These are phyloP conservation scores for Vitis cinerea DNA, from an alignment of 164 flowering plant genomes.

Conservation along the genomic window DNA sequence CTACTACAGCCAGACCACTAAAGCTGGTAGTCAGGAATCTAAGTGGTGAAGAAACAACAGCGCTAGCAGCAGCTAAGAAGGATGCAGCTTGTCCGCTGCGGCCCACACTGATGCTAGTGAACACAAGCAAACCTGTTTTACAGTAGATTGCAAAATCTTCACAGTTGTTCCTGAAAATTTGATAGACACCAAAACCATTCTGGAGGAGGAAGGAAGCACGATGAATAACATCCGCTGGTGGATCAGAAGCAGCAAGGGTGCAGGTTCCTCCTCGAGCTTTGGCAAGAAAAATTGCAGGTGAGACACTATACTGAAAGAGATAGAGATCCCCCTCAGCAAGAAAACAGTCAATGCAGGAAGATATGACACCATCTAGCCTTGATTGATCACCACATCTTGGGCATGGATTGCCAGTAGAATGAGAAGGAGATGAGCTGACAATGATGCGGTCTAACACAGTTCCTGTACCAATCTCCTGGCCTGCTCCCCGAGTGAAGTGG, in stretches of 20 bases:
- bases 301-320: conserved; percentile 58
- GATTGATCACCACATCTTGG: conserved; percentile 68
- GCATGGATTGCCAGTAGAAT: conserved; percentile 43
- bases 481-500: conserved; percentile 83
- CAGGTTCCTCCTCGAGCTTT: conserved; percentile 91
- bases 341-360: conserved; percentile 78
- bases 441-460: conserved; percentile 59
- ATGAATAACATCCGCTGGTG: conserved; percentile 54
- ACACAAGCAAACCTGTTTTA: conserved; percentile 67
- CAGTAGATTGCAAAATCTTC: conserved; percentile 89
- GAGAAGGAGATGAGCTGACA: conserved; percentile 62
- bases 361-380: conserved; percentile 54
- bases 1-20: conserved; percentile 52
- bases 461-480: conserved; percentile 77
- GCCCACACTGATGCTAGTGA: conserved; percentile 61
- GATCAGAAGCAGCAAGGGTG: conserved; percentile 65
- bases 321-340: conserved; percentile 72
- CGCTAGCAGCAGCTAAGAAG: conserved; percentile 60
- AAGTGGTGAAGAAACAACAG: conserved; percentile 63
- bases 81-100: conserved; percentile 79
- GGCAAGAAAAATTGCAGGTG: conserved; percentile 55
- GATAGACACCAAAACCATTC: conserved; percentile 78
- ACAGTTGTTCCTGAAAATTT: conserved; percentile 77
- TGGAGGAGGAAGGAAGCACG: conserved; percentile 64
- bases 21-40: conserved; percentile 65